Percentiles rank a stretch among this genome's conserved stretches.
Conservation (phyloP, 106 monocot species). For the Dioscorea alata region DNA sequence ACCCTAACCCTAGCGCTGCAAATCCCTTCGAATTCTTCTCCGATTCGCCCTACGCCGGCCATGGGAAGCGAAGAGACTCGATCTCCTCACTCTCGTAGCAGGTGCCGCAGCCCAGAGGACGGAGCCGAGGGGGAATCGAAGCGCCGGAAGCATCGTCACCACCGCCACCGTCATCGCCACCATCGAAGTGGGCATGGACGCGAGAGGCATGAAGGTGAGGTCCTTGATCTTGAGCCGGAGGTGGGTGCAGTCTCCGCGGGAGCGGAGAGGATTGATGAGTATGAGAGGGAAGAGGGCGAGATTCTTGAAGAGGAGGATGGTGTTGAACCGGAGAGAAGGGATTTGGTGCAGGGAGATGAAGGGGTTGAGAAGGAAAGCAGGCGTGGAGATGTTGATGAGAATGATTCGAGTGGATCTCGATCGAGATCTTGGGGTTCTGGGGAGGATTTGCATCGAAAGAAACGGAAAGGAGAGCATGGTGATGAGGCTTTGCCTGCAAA, state of each 20-base stretch:
- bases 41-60: background rate
- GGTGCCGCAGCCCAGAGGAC: slow-evolving; percentile 34
- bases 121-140: slow-evolving; percentile 31
- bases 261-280: slow-evolving; percentile 10
- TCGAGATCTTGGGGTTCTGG: slow-evolving; percentile 27
- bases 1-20: background rate
- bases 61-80: slow-evolving; percentile 40
- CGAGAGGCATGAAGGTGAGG: slow-evolving; percentile 14
- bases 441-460: slow-evolving; percentile 12
- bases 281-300: slow-evolving; percentile 83
- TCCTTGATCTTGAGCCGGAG: background rate
- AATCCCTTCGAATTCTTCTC: background rate
- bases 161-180: slow-evolving; percentile 28
- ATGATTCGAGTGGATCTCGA: slow-evolving; percentile 7
- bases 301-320: slow-evolving; percentile 40
- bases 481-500: slow-evolving; percentile 10
- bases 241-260: background rate
- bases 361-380: slow-evolving; percentile 17
- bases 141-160: slow-evolving; percentile 50
- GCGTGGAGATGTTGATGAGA: slow-evolving; percentile 2
- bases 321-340: slow-evolving; percentile 13
- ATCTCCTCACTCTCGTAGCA: slow-evolving; percentile 20
- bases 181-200: slow-evolving; percentile 15
- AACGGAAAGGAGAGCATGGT: slow-evolving; percentile 22
- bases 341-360: slow-evolving; percentile 12